Evolutionary conservation across 352 stramenopile genomes (phyloP).

Genomic region (Globisporangium lucens): DNA sequence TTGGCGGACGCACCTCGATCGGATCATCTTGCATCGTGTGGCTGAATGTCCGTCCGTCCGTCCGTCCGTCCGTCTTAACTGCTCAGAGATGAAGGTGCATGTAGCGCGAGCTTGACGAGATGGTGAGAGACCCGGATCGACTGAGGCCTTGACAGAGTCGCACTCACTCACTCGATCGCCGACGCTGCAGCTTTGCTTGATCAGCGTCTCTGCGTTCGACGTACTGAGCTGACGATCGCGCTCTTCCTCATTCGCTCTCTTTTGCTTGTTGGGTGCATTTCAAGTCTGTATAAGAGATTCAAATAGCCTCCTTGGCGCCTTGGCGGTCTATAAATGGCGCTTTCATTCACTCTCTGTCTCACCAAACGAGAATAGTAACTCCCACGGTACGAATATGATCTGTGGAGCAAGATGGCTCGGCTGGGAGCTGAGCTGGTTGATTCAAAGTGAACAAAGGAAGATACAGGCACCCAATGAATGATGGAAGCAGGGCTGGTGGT

Average conservation of each 20-base stretch:
- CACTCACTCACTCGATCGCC: neutral
- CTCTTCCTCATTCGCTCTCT: neutral
- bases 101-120: neutral
- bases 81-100: conserved; percentile 15
- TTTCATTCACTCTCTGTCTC: too few relatives aligned
- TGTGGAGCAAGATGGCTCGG: too few relatives aligned
- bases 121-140: neutral
- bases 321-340: too few relatives aligned
- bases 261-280: too few relatives aligned
- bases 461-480: too few relatives aligned
- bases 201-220: neutral
- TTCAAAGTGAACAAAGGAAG: too few relatives aligned
- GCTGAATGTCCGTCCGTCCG: neutral
- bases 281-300: too few relatives aligned
- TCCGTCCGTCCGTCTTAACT: neutral
- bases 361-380: too few relatives aligned
- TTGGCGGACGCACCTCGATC: conserved; percentile 11
- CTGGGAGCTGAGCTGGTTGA: too few relatives aligned
- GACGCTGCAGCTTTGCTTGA: neutral
- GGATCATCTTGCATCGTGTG: conserved; percentile 13
- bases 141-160: neutral
- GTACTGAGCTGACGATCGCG: neutral
- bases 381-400: too few relatives aligned
- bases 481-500: too few relatives aligned
- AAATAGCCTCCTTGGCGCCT: too few relatives aligned